Evolutionary conservation across 441 rosid genomes (phyloP).

Genomic region (Adansonia gregorii): DNA sequence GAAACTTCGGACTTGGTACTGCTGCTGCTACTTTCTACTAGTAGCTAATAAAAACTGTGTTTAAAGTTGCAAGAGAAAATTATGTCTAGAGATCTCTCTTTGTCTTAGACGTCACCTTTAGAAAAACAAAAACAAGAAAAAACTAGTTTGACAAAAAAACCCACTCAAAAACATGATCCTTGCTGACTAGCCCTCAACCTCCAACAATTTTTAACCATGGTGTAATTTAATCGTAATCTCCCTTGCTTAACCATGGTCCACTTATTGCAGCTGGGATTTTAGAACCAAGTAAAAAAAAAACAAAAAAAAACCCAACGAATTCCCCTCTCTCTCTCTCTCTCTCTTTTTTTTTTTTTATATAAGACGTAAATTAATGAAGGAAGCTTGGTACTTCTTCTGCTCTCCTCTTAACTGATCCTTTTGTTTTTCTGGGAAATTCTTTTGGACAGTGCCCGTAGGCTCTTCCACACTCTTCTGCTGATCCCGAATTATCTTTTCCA

Average conservation of each 20-base stretch:
- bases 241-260: conserved; percentile 30
- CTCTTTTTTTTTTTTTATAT: too few relatives aligned
- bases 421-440: conserved; percentile 26
- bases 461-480: conserved; percentile 34
- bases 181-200: conserved; percentile 42
- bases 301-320: background rate
- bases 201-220: conserved; percentile 41
- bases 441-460: conserved; percentile 17
- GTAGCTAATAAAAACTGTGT: too few relatives aligned
- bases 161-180: too few relatives aligned
- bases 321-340: background rate
- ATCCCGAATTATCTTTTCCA: conserved; percentile 38
- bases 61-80: too few relatives aligned
- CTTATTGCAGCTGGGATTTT: too few relatives aligned
- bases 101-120: too few relatives aligned
- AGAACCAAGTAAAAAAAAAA: too few relatives aligned
- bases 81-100: too few relatives aligned
- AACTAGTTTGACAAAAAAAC: too few relatives aligned
- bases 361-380: conserved; percentile 10
- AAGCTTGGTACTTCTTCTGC: background rate
- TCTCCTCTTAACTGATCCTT: conserved; percentile 28
- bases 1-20: too few relatives aligned
- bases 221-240: conserved; percentile 19
- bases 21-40: too few relatives aligned
- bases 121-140: too few relatives aligned